A percentile compares a stretch with the other conserved stretches of the same genome.
phyloP scores from a whole-genome alignment of 192 early-diverging fungal genomes.

The Rhizophagus prolifer region DNA sequence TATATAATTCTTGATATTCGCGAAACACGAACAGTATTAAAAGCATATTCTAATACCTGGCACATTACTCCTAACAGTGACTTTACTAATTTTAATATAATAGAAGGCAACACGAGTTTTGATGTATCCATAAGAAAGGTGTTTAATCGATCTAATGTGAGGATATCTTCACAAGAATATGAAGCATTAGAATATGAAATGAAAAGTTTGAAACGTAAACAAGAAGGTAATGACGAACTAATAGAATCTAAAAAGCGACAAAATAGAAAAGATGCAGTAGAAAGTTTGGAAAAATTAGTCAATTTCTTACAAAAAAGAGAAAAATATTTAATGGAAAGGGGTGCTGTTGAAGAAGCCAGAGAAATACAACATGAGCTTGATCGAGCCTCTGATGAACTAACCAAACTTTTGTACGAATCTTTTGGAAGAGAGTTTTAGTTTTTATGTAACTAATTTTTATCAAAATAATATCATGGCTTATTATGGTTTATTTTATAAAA shows the following conservation, averaged over 20 bases:
- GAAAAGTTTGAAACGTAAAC: conserved; percentile 15
- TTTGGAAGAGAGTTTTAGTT: neutral
- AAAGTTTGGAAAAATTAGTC: conserved; percentile 16
- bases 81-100: conserved; percentile 13
- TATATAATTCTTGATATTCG: conserved; percentile 26
- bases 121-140: neutral
- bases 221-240: neutral
- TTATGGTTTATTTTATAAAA: no score
- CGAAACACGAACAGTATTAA: conserved; percentile 19
- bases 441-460: no score
- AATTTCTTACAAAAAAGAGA: conserved; percentile 26
- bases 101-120: neutral
- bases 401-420: conserved; percentile 20
- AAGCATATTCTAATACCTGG: conserved; percentile 25
- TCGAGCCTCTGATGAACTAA: neutral
- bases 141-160: neutral
- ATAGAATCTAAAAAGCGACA: neutral
- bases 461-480: no score
- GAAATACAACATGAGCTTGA: conserved; percentile 15
- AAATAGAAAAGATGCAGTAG: neutral
- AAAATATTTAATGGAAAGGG: conserved; percentile 22
- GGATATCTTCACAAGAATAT: neutral
- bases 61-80: conserved; percentile 21
- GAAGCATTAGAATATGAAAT: conserved; percentile 23
- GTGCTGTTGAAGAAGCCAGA: conserved; percentile 15